Percentiles rank a stretch among this genome's conserved stretches.
phyloP scores from a whole-genome alignment of 495 filamentous ascomycete species.

The Trichoderma asperelloides region DNA sequence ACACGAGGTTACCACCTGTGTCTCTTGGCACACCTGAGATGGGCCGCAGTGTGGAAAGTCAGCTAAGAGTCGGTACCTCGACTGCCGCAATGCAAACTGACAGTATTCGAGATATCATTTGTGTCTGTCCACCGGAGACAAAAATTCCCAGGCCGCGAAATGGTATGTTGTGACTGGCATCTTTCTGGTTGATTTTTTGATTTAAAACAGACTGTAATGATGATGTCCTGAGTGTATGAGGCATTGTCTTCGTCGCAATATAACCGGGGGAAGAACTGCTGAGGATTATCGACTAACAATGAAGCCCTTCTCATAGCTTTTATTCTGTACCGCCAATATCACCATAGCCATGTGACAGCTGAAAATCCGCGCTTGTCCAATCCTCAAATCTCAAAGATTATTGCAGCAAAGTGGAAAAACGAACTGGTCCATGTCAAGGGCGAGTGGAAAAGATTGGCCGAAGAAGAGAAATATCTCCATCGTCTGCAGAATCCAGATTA shows the following conservation, averaged over 20 bases:
- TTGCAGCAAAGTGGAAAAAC: constrained; percentile 83
- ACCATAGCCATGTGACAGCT: constrained; percentile 71
- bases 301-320: constrained; percentile 57
- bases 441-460: constrained; percentile 83
- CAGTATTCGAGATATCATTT: constrained; percentile 45
- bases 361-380: constrained; percentile 86
- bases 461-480: constrained; percentile 91
- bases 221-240: neutral
- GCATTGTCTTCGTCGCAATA: neutral
- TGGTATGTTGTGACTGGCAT: constrained; percentile 52
- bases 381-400: constrained; percentile 96
- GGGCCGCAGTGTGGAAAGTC: constrained; percentile 34
- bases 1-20: constrained; percentile 35
- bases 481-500: constrained; percentile 88
- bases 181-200: constrained; percentile 15
- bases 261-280: constrained; percentile 10
- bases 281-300: neutral
- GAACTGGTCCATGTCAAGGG: constrained; percentile 67
- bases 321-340: constrained; percentile 93
- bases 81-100: constrained; percentile 18
- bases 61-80: constrained; percentile 30
- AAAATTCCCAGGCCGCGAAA: constrained; percentile 93
- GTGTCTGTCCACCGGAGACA: constrained; percentile 85
- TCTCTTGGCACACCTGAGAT: constrained; percentile 39
- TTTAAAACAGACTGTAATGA: neutral